Conservation (phyloP, 2,329 filamentous ascomycete genomes). For the Colletotrichum musicola region DNA sequence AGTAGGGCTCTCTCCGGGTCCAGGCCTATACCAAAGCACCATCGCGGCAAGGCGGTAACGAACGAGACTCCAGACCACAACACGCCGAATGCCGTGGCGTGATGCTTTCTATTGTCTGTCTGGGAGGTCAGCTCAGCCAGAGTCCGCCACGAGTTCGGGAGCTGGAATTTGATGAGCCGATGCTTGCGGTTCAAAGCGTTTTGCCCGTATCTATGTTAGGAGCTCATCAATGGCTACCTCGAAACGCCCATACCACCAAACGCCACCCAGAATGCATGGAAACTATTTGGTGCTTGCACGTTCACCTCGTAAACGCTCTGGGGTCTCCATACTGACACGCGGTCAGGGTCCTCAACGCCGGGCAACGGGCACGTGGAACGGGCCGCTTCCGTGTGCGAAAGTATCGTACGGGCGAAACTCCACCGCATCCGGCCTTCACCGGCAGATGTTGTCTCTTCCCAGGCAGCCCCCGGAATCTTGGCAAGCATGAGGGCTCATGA, state of each 20-base stretch:
- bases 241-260: no score
- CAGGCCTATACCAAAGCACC: not conserved
- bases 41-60: not conserved
- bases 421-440: conserved; percentile 36
- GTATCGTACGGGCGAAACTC: not conserved
- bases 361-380: not conserved
- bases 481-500: not conserved
- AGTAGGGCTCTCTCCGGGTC: not conserved
- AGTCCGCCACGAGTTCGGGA: no score
- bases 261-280: no score
- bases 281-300: not conserved
- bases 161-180: no score
- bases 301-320: not conserved
- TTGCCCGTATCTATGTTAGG: no score
- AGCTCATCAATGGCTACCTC: no score
- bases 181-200: no score
- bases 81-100: no score
- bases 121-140: no score
- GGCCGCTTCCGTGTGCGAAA: not conserved
- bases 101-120: no score
- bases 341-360: not conserved
- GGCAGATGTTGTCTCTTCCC: not conserved
- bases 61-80: not conserved
- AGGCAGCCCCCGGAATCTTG: not conserved
- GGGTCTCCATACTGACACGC: not conserved